Conservation (phyloP, 805 yeast species). For the Kodamaea laetipori region DNA sequence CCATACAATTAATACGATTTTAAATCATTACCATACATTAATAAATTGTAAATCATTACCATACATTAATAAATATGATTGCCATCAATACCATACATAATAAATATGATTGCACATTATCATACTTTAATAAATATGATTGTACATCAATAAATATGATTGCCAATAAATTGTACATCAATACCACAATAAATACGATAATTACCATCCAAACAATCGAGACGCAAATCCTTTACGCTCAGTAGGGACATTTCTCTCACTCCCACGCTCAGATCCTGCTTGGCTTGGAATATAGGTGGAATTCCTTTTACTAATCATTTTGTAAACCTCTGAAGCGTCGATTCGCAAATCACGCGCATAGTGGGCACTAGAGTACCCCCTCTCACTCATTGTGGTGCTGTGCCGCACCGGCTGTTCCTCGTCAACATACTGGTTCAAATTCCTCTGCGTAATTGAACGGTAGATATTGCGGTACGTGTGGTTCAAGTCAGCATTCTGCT, state of each 20-base stretch:
- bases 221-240: constrained; percentile 24
- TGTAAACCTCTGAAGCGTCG: constrained; percentile 24
- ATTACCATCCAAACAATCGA: constrained; percentile 43
- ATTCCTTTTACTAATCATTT: constrained; percentile 17
- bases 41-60: no score
- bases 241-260: neutral
- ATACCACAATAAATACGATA: neutral
- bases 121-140: no score
- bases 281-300: neutral
- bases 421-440: constrained; percentile 23
- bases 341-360: constrained; percentile 12
- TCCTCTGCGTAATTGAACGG: constrained; percentile 38
- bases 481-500: constrained; percentile 24
- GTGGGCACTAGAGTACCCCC: constrained; percentile 1
- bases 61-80: no score
- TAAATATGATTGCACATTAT: no score
- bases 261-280: neutral
- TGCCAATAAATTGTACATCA: no score
- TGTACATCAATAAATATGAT: no score
- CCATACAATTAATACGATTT: no score
- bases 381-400: constrained; percentile 3
- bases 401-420: constrained; percentile 8
- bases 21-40: no score
- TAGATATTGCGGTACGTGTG: constrained; percentile 38
- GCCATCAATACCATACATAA: no score